phyloP scores from a whole-genome alignment of 2,329 filamentous ascomycete species.

The Diplodia seriata region DNA sequence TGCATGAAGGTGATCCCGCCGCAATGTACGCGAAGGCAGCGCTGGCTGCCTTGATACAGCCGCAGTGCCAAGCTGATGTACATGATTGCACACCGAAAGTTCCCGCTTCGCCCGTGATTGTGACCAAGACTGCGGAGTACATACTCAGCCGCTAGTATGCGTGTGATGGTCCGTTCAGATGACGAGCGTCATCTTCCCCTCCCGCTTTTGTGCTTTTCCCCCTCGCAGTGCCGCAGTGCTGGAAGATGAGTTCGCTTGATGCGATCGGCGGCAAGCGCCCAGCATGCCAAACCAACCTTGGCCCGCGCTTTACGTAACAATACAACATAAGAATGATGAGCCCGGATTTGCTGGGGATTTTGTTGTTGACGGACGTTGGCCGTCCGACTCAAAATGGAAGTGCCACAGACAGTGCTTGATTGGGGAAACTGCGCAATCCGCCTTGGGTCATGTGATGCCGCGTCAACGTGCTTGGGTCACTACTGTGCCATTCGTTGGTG shows the following conservation, averaged over 20 bases:
- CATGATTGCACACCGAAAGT: neutral
- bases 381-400: neutral
- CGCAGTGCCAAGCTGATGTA: slow-evolving; percentile 8
- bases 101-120: neutral
- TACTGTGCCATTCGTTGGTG: neutral
- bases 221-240: too few relatives aligned
- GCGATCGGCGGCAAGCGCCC: neutral
- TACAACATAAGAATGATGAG: neutral
- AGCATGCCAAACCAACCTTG: neutral
- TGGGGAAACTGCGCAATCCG: neutral
- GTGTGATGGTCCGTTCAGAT: neutral
- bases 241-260: neutral
- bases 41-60: slow-evolving; percentile 9
- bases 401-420: neutral
- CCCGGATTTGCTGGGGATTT: neutral
- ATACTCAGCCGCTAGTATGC: neutral
- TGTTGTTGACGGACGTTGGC: neutral
- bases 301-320: neutral
- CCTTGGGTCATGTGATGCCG: neutral
- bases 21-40: neutral
- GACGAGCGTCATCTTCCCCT: neutral
- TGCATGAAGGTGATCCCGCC: slow-evolving; percentile 1
- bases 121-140: neutral
- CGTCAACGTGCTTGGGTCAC: neutral
- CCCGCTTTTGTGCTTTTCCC: neutral